A percentile compares a stretch with the other conserved stretches of the same genome.
Evolutionary conservation across 164 flowering plant species (phyloP).

Genomic region (Sedum album): DNA sequence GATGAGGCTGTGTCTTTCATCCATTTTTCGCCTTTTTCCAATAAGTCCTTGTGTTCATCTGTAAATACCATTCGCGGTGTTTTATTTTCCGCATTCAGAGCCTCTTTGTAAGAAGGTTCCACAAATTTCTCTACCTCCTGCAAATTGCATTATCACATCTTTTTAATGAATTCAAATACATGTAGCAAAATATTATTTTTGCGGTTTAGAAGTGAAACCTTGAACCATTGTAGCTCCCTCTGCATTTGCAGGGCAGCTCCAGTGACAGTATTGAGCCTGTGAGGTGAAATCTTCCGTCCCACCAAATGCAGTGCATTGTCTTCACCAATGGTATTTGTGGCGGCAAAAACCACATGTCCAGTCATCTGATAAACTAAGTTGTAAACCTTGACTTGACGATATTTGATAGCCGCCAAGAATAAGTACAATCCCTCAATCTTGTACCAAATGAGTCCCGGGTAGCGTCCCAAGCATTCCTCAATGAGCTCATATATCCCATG

Average conservation of each 20-base stretch:
- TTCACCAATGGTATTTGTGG: not conserved
- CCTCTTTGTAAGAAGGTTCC: not conserved
- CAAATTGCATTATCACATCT: not conserved
- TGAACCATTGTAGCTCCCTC: conserved; percentile 12
- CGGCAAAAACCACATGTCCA: too few species aligned
- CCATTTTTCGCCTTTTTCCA: conserved; percentile 12
- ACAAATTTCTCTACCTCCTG: conserved; percentile 13
- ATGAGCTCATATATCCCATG: too few species aligned
- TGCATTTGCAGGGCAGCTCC: conserved; percentile 18
- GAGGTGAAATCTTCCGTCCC: not conserved
- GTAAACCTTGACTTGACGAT: too few species aligned
- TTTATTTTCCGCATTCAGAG: not conserved
- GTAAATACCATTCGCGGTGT: conserved; percentile 11
- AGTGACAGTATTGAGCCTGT: conserved; percentile 3
- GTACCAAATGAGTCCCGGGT: too few species aligned
- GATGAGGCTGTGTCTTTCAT: conserved; percentile 11
- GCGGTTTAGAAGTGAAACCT: not conserved
- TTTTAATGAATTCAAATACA: not conserved
- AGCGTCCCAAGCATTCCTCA: too few species aligned
- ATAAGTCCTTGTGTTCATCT: conserved; percentile 5
- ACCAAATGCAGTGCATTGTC: conserved; percentile 12
- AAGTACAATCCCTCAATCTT: too few species aligned
- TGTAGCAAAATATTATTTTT: not conserved
- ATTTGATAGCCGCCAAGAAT: too few species aligned
- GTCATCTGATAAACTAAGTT: too few species aligned